Percentiles rank a stretch among this genome's conserved stretches.
These are phyloP conservation scores for Mucor circinelloides DNA, from an alignment of 371 early-diverging fungal genomes.

Conservation along the genomic window DNA sequence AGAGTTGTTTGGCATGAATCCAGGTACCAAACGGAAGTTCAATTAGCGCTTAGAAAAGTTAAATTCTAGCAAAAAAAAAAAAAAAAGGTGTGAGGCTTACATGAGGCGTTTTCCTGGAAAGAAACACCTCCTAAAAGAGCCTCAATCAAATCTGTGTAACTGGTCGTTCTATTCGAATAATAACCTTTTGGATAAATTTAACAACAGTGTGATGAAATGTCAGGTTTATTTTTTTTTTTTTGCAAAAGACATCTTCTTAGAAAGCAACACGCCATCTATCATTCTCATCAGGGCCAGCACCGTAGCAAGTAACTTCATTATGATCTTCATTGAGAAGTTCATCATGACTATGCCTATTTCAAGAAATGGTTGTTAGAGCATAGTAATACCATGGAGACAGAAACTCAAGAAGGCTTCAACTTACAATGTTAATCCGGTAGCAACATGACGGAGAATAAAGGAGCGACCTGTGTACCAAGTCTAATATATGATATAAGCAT, in stretches of 20 bases:
- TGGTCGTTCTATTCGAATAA: too few species aligned
- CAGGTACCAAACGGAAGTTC: not conserved
- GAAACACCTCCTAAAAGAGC: not conserved
- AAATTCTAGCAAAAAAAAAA: not conserved
- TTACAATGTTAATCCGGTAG: conserved; percentile 55
- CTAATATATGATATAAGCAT: conserved; percentile 25
- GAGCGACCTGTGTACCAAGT: conserved; percentile 54
- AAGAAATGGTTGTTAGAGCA: not conserved
- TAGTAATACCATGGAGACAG: not conserved
- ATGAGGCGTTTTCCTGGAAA: not conserved
- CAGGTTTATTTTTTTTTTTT: not conserved
- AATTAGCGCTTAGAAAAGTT: not conserved
- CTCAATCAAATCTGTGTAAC: not conserved
- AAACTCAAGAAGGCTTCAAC: conserved; percentile 2
- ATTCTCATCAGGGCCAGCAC: conserved; percentile 57
- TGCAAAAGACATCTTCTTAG: not conserved
- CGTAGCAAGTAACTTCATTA: conserved; percentile 57
- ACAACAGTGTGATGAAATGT: not conserved
- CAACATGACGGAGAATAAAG: conserved; percentile 51
- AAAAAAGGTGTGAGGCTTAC: not conserved
- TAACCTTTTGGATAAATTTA: not conserved
- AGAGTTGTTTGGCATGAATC: not conserved
- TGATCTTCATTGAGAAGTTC: conserved; percentile 35
- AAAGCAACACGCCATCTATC: conserved; percentile 57
- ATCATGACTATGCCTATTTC: conserved; percentile 49